A percentile compares a stretch with the other conserved stretches of the same genome.
Conservation (phyloP, 2,329 filamentous ascomycete genomes). For the Akanthomyces lecanii region DNA sequence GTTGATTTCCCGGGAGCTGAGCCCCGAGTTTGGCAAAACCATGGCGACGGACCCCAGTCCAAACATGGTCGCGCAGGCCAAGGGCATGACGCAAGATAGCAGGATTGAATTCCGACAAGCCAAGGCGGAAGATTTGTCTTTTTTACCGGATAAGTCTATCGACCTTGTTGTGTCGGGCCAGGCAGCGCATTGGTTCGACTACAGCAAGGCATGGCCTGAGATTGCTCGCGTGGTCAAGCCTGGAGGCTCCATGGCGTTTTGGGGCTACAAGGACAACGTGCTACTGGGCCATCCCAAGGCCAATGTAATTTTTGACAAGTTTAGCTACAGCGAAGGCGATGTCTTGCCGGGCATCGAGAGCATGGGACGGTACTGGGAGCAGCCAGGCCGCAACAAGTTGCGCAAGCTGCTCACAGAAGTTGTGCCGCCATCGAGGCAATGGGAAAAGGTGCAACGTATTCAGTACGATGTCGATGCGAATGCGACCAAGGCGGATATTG, state of each 20-base stretch:
- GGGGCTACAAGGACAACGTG: slow-evolving; percentile 62
- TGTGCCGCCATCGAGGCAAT: slow-evolving; percentile 46
- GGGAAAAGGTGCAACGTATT: slow-evolving; percentile 48
- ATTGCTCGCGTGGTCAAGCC: slow-evolving; percentile 48
- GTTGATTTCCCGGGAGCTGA: slow-evolving; percentile 50
- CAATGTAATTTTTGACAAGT: slow-evolving; percentile 50
- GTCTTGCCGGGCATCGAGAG: slow-evolving; percentile 40
- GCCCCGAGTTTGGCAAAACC: slow-evolving; percentile 46
- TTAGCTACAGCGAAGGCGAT: slow-evolving; percentile 49
- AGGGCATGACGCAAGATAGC: slow-evolving; percentile 34
- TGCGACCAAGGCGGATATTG: slow-evolving; percentile 30
- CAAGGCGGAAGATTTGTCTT: slow-evolving; percentile 50
- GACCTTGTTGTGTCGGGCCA: slow-evolving; percentile 52
- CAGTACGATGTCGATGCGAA: slow-evolving; percentile 54
- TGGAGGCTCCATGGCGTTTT: slow-evolving; percentile 59
- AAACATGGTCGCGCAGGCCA: slow-evolving; percentile 53
- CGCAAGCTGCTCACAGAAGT: slow-evolving; percentile 49
- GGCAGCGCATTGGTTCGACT: slow-evolving; percentile 65
- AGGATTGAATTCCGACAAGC: slow-evolving; percentile 49
- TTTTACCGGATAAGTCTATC: slow-evolving; percentile 44
- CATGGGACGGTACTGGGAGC: slow-evolving; percentile 58
- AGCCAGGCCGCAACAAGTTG: slow-evolving; percentile 54
- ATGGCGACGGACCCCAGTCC: slow-evolving; percentile 54
- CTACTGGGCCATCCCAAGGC: slow-evolving; percentile 50
- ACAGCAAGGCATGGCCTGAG: slow-evolving; percentile 49